Evolutionary conservation across 2,329 filamentous ascomycete species (phyloP).

Genomic region (Aureobasidium uvarum): DNA sequence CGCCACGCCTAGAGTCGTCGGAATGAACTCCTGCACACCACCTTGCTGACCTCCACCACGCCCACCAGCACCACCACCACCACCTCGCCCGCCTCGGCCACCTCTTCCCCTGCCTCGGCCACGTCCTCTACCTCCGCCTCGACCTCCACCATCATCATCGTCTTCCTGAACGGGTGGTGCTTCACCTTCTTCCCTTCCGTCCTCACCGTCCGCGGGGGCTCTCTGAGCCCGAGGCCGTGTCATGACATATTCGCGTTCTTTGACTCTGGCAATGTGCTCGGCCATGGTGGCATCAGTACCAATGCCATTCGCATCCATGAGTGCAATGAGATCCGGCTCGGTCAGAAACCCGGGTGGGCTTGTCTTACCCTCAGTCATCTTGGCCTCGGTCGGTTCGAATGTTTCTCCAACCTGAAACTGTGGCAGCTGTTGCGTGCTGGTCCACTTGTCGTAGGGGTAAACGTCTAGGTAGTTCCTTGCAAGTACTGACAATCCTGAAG

Average conservation of each 20-base stretch:
- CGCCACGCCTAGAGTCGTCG: conserved; percentile 85
- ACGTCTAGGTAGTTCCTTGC: conserved; percentile 93
- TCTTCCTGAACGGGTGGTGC: conserved; percentile 38
- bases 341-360: conserved; percentile 81
- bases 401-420: conserved; percentile 73
- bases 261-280: conserved; percentile 95
- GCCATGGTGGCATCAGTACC: conserved; percentile 99
- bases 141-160: conserved; percentile 41
- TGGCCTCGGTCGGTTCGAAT: conserved; percentile 85
- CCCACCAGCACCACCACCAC: conserved; percentile 46
- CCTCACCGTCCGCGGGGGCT: conserved; percentile 38
- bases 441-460: conserved; percentile 96
- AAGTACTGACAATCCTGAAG: conserved; percentile 79
- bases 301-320: conserved; percentile 99
- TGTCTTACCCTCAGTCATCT: conserved; percentile 89
- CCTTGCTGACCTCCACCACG: conserved; percentile 48
- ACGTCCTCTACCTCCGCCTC: conserved; percentile 44
- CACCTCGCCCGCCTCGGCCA: conserved; percentile 51
- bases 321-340: conserved; percentile 87
- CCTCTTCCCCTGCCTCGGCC: conserved; percentile 39
- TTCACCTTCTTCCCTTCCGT: conserved; percentile 40
- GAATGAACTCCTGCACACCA: conserved; percentile 80
- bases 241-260: conserved; percentile 81
- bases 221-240: conserved; percentile 53
- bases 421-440: conserved; percentile 78